phyloP scores from a whole-genome alignment of 2,329 filamentous ascomycete genomes.

The Neofusicoccum ribis region DNA sequence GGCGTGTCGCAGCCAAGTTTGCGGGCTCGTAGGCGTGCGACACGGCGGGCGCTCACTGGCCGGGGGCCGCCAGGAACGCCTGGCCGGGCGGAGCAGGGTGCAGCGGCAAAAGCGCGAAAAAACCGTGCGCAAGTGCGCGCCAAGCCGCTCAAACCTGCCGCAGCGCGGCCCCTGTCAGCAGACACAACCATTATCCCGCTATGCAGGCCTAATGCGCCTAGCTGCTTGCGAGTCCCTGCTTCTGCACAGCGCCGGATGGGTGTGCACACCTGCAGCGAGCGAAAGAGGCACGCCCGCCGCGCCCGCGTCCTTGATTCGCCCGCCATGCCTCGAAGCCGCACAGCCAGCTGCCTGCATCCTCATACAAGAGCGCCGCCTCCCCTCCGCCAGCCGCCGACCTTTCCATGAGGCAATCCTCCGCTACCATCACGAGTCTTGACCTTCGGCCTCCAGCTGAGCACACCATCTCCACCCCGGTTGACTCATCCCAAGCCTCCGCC shows the following conservation, averaged over 20 bases:
- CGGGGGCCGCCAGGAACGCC: not conserved
- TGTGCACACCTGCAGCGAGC: constrained; percentile 17
- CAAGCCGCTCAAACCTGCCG: constrained; percentile 4
- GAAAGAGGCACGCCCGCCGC: constrained; percentile 13
- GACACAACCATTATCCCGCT: constrained; percentile 17
- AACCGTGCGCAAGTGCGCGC: not conserved
- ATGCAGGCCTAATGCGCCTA: constrained; percentile 17
- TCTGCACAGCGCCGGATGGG: constrained; percentile 12
- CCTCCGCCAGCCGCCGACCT: constrained; percentile 7
- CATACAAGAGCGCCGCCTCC: constrained; percentile 19
- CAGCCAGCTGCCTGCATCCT: constrained; percentile 12
- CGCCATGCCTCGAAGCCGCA: constrained; percentile 9
- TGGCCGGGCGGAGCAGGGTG: constrained; percentile 1
- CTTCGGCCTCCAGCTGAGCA: constrained; percentile 1
- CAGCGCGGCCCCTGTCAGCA: constrained; percentile 2
- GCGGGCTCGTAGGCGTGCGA: not conserved
- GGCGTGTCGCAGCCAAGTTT: constrained; percentile 8
- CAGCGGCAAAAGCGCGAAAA: constrained; percentile 11
- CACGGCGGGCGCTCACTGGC: constrained; percentile 6
- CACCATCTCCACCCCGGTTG: constrained; percentile 17
- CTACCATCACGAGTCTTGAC: not conserved
- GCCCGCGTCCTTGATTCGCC: constrained; percentile 14
- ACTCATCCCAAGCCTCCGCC: constrained; percentile 6
- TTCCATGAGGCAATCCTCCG: constrained; percentile 9
- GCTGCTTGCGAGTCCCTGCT: constrained; percentile 15